Evolutionary conservation across 2,329 filamentous ascomycete species (phyloP), one percentile per base, ranked within the genome.

Genomic region (Cryphonectria japonica): DNA sequence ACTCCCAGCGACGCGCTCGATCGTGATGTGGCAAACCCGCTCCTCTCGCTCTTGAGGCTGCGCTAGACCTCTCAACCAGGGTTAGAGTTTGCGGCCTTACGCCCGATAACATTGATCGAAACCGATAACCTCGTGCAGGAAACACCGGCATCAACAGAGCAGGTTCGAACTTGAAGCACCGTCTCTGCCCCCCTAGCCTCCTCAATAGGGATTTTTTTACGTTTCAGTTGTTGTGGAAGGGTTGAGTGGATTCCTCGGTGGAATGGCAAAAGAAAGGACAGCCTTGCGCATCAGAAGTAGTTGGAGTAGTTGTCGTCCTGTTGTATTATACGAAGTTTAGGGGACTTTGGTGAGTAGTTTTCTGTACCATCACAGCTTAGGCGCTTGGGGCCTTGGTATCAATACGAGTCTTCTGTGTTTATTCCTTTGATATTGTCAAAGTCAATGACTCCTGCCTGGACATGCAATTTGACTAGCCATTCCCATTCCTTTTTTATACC

Each of bases 1-100:
- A 87, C 84, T 19, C 87, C 87, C 0, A 81, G 78, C 72, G 82
- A 83, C 67, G 84, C 84, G 26, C 80, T 88, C 50, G 83, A 86
- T 74, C 80, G 80, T 69, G 78, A 72, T 32, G 37, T 76, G 62
- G 69, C 70, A 29, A 52, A 9, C 39, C 16, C 39, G 52, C n/a
- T 70, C 57, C 52, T 72, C 22, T 54, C 67, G 19, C 22, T 63
- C 13, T 39, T 64, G 11, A 37, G 60, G 22, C 34, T 69, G 67
- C 63, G 54, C 26, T 69, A 63, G 46, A 34, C 34, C 7, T 16
- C 54, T 9, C 1, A 50, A 5, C 19, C 5, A 11, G 4, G 14
- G 13, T 5, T 16, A 32, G 54, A 32, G 7, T 16, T 59, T 32
- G 54, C 29, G 29, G 19, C 14, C 19, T 26, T 34, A 13, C 29